Percentiles rank a stretch among this genome's conserved stretches.
These are phyloP conservation scores for Boletellus dicymbophilus DNA, from an alignment of 1,284 basidiomycete genomes.

Conservation along the genomic window DNA sequence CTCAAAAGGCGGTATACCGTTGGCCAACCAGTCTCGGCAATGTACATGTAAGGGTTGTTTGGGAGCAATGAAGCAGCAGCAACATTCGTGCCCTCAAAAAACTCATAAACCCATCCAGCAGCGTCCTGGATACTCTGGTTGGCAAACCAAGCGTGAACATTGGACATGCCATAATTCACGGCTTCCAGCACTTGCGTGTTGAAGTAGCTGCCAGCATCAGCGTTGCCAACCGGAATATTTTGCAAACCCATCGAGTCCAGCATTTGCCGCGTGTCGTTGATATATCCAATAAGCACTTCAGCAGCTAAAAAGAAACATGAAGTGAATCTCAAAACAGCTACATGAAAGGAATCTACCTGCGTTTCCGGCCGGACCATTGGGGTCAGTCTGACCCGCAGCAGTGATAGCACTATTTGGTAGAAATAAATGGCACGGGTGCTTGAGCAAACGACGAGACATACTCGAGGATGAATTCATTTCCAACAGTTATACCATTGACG, in stretches of 20 bases:
- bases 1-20: slow-evolving; percentile 47
- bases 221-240: slow-evolving; percentile 75
- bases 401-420: slow-evolving; percentile 51
- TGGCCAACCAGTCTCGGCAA: slow-evolving; percentile 80
- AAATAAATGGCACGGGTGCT: slow-evolving; percentile 2
- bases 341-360: slow-evolving; percentile 42
- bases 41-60: slow-evolving; percentile 39
- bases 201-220: slow-evolving; percentile 90
- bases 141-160: slow-evolving; percentile 89
- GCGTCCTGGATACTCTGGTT: slow-evolving; percentile 70
- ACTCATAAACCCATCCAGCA: slow-evolving; percentile 33
- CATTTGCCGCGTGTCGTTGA: slow-evolving; percentile 63
- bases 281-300: slow-evolving; percentile 58
- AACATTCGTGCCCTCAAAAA: slow-evolving; percentile 35
- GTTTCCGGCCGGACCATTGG: slow-evolving; percentile 60
- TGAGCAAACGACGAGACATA: slow-evolving; percentile 36
- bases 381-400: slow-evolving; percentile 36
- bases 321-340: not conserved
- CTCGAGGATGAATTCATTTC: slow-evolving; percentile 86
- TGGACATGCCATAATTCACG: slow-evolving; percentile 77
- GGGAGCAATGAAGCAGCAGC: slow-evolving; percentile 22
- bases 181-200: slow-evolving; percentile 67
- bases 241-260: slow-evolving; percentile 53
- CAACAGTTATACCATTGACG: slow-evolving; percentile 80
- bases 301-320: slow-evolving; percentile 28